These are phyloP conservation scores for Trametes cingulata DNA, from an alignment of 768 basidiomycete species.

Conservation along the genomic window DNA sequence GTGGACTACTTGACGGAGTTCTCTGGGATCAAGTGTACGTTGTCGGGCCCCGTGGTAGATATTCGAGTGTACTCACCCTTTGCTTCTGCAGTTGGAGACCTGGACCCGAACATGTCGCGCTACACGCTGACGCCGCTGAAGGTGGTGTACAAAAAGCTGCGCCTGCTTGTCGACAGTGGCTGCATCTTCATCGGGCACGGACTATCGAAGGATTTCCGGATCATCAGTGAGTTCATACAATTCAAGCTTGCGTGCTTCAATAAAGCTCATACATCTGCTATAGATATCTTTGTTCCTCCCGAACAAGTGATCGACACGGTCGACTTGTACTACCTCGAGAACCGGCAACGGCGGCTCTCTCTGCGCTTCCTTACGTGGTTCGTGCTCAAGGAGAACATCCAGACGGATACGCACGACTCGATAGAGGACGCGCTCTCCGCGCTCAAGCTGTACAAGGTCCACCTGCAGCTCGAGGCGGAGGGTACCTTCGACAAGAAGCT, in stretches of 20 bases:
- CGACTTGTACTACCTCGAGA: conserved; percentile 86
- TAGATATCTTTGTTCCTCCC: conserved; percentile 95
- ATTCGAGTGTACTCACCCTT: background rate
- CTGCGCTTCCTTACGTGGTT: conserved; percentile 94
- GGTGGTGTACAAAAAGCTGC: conserved; percentile 97
- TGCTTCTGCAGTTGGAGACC: conserved; percentile 74
- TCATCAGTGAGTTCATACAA: conserved; percentile 76
- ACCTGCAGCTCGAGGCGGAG: conserved; percentile 70
- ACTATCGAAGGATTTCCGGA: conserved; percentile 95
- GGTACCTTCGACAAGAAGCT: conserved; percentile 84
- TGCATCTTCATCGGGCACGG: conserved; percentile 99
- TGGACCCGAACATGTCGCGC: conserved; percentile 80
- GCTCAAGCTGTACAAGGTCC: conserved; percentile 80
- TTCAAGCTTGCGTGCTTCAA: background rate
- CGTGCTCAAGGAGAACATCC: conserved; percentile 88
- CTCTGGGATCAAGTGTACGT: conserved; percentile 91
- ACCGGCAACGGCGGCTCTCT: conserved; percentile 84
- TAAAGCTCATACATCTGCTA: background rate
- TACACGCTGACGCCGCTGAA: conserved; percentile 94
- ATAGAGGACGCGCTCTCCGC: conserved; percentile 95
- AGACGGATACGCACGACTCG: conserved; percentile 95
- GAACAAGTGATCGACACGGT: conserved; percentile 97
- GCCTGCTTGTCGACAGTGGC: conserved; percentile 88
- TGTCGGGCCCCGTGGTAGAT: background rate
- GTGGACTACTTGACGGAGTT: conserved; percentile 97